Evolutionary conservation across 1,284 basidiomycete species (phyloP).

Genomic region (Puccinia hordei): DNA sequence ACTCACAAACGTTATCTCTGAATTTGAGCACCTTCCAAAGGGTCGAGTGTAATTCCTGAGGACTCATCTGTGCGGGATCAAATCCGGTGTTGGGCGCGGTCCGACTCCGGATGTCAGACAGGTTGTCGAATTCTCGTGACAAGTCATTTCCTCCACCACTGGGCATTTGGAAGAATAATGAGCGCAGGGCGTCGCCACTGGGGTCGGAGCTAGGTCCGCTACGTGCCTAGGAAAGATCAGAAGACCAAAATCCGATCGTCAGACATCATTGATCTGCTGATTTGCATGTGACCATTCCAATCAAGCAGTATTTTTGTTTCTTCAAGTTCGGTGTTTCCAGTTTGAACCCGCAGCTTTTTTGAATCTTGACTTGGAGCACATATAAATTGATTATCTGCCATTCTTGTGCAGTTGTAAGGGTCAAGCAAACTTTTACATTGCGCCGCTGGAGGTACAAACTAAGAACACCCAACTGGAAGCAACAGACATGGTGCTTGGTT

Average conservation of each 20-base stretch:
- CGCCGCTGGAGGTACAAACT: not conserved
- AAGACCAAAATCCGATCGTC: not conserved
- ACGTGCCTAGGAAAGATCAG: conserved; percentile 52
- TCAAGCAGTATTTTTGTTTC: conserved; percentile 57
- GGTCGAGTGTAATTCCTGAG: conserved; percentile 79
- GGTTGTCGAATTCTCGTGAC: conserved; percentile 71
- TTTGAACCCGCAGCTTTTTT: not conserved
- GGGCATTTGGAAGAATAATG: conserved; percentile 60
- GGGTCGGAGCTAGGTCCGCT: conserved; percentile 50
- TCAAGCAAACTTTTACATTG: not conserved
- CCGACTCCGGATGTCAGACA: conserved; percentile 71
- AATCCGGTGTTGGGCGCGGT: conserved; percentile 56
- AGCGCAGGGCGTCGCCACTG: conserved; percentile 54
- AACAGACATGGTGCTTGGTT: not conserved
- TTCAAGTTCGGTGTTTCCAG: no score
- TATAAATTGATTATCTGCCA: no score
- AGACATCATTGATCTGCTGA: not conserved
- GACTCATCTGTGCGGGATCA: conserved; percentile 75
- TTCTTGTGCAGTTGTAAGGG: not conserved
- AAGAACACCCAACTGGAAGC: not conserved
- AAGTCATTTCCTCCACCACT: conserved; percentile 62
- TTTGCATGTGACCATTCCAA: conserved; percentile 37
- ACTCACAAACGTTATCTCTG: conserved; percentile 68
- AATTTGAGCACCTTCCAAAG: conserved; percentile 86
- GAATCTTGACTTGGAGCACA: no score